A percentile compares a stretch with the other conserved stretches of the same genome.
Conservation (phyloP, 23 red algal species). For the Pyropia yezoensis region DNA sequence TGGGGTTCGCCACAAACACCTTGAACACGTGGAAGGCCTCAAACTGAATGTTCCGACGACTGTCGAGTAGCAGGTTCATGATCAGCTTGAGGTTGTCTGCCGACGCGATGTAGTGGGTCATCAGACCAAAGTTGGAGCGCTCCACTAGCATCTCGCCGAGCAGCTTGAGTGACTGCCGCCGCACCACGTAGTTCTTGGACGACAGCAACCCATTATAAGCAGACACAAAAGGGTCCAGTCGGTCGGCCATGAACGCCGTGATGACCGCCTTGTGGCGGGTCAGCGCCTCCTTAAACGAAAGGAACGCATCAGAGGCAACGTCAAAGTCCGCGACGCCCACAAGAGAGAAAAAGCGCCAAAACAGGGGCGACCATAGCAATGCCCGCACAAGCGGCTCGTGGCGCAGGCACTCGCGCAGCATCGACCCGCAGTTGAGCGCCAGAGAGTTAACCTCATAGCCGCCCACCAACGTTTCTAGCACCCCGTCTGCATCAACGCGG, state of each 20-base stretch:
- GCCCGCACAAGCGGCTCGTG: slow-evolving; percentile 48
- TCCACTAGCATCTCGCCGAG: slow-evolving; percentile 87
- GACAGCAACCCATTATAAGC: slow-evolving; percentile 68
- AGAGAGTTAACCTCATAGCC: slow-evolving; percentile 63
- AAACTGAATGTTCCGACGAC: slow-evolving; percentile 81
- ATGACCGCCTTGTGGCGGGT: slow-evolving; percentile 66
- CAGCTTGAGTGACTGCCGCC: slow-evolving; percentile 83
- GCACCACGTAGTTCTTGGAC: slow-evolving; percentile 79
- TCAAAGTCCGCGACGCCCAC: slow-evolving; percentile 91
- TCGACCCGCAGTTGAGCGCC: slow-evolving; percentile 75
- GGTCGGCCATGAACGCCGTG: slow-evolving; percentile 57
- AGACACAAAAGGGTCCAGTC: slow-evolving; percentile 70
- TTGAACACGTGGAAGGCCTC: slow-evolving; percentile 99
- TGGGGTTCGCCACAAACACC: slow-evolving; percentile 98
- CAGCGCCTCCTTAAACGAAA: slow-evolving; percentile 76
- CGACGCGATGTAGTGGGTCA: slow-evolving; percentile 87
- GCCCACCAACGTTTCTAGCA: slow-evolving; percentile 35
- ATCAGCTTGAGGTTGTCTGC: slow-evolving; percentile 83
- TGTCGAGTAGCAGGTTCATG: slow-evolving; percentile 96
- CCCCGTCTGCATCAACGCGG: slow-evolving; percentile 14
- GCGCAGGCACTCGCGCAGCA: slow-evolving; percentile 85
- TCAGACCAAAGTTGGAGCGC: slow-evolving; percentile 79
- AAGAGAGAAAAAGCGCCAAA: slow-evolving; percentile 77
- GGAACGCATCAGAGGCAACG: slow-evolving; percentile 91
- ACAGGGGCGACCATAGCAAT: slow-evolving; percentile 49